Evolutionary conservation across 2,329 filamentous ascomycete genomes (phyloP).

Genomic region (Penicillium sp.): DNA sequence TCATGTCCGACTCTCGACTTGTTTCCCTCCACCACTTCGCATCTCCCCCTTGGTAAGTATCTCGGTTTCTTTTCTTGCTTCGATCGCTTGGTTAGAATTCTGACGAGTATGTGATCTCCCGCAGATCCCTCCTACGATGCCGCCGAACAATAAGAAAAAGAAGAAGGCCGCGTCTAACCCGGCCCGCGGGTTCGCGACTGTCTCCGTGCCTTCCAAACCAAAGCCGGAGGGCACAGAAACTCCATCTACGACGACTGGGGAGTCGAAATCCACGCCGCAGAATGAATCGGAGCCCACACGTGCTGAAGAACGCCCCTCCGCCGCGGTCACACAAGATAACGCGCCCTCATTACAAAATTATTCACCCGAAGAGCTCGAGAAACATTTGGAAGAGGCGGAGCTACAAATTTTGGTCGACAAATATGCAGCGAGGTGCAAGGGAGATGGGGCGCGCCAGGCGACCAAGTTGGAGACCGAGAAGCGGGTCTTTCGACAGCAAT

Average conservation of each 20-base stretch:
- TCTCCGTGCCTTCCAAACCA: conserved; percentile 80
- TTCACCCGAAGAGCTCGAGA: conserved; percentile 85
- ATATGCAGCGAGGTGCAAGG: conserved; percentile 71
- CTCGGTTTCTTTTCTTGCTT: neutral
- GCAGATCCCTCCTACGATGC: conserved; percentile 54
- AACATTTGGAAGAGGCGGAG: conserved; percentile 84
- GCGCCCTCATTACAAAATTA: conserved; percentile 52
- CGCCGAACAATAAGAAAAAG: conserved; percentile 76
- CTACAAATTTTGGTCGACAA: conserved; percentile 86
- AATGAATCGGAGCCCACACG: conserved; percentile 27
- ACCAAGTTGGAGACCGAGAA: conserved; percentile 80
- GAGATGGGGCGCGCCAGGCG: conserved; percentile 74
- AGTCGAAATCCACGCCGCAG: conserved; percentile 32
- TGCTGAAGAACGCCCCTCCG: conserved; percentile 17
- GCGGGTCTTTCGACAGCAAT: conserved; percentile 74
- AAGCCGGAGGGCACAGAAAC: conserved; percentile 50
- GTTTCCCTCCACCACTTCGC: conserved; percentile 12
- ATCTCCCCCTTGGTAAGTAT: conserved; percentile 7
- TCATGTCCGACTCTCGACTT: conserved; percentile 15
- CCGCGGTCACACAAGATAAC: conserved; percentile 15
- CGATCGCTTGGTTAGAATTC: neutral
- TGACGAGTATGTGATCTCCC: neutral
- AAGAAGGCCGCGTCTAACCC: conserved; percentile 87
- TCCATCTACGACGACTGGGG: conserved; percentile 27
- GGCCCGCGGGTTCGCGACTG: conserved; percentile 89